Evolutionary conservation across 2,329 filamentous ascomycete genomes (phyloP), one percentile per base, ranked within the genome.

Genomic region (Lithohypha guttulata): DNA sequence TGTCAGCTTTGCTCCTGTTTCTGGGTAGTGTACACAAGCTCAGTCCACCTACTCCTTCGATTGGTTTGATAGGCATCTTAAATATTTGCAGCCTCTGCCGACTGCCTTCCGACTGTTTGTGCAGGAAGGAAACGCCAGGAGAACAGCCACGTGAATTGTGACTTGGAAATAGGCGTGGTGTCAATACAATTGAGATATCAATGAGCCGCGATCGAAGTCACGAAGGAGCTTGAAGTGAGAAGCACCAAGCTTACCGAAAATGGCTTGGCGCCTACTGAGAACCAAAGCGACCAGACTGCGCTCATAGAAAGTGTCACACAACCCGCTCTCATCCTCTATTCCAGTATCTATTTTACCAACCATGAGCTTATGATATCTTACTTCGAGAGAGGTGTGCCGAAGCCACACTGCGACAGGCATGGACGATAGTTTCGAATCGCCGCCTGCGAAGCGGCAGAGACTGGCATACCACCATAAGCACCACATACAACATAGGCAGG

Each of bases 61-160:
- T 66, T 42, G 64, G 63, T 54, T 60, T 55, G 48, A 66, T 54
- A 49, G 61, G 56, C 62, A 65, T 65, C 55, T 54, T 57, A 55
- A n/a, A 47, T 27, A 34, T 39, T 27, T 17, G 26, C 35, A 30
- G 26, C 35, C 9, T 15, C 11, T 22, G 11, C 26, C 26, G 17
- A 26, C 34, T 30, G 3, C 8, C 13, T 21, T 4, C n/a, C n/a
- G n/a, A n/a, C n/a, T n/a, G n/a, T n/a, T n/a, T n/a, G n/a, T n/a
- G n/a, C n/a, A n/a, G n/a, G n/a, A n/a, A n/a, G n/a, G n/a, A n/a
- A n/a, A n/a, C n/a, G n/a, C n/a, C n/a, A n/a, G n/a, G n/a, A n/a
- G n/a, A n/a, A n/a, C n/a, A n/a, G n/a, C n/a, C n/a, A n/a, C n/a
- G n/a, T n/a, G n/a, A n/a, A n/a, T n/a, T n/a, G n/a, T n/a, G n/a